Evolutionary conservation across 257 asterid species (phyloP), one percentile per base, ranked within the genome.

Genomic region (Henckelia pumila): DNA sequence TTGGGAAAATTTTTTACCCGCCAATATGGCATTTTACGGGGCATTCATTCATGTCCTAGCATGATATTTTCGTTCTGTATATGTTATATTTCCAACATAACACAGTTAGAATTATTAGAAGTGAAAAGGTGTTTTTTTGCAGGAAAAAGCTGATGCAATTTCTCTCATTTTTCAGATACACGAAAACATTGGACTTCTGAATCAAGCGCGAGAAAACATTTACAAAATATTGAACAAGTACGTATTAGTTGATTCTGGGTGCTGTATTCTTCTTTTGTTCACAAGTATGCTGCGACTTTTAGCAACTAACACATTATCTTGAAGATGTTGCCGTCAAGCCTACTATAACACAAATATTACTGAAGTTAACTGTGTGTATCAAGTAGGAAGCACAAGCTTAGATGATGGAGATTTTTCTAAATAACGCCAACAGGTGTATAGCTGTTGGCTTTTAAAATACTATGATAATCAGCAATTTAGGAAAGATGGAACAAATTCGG

Each of bases 191-290:
- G 82, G 76, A 55, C 92, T 93, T 71, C 79, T 93, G 33, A 71
- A 84, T 70, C 86, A 82, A 79, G 91, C 92, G 75, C 89, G 95
- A 49, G 89, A 88, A 10, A 93, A 93, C 83, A 76, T 93, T 85
- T 77, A 73, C 76, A 79, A 71, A 44, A 80, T 89, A 53, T 61
- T 88, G 77, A 70, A 71, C 77, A 88, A 82, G 98, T 89, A 86
- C 0, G 87, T 55, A 14, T 3, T n/a, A 21, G 3, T 67, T 64
- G 67, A 77, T 50, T 21, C 14, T n/a, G 26, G 22, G 9, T 47
- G 9, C 56, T 49, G 33, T 32, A 33, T 58, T 58, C 35, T 55
- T 44, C 67, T 35, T 52, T 53, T 20, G 25, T 8, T 40, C 30
- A 23, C 9, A 63, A 7, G 0, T 14, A n/a, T 47, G 55, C 21